These are phyloP conservation scores for Pythium utonaiense DNA, from an alignment of 352 stramenopile genomes.

Conservation along the genomic window DNA sequence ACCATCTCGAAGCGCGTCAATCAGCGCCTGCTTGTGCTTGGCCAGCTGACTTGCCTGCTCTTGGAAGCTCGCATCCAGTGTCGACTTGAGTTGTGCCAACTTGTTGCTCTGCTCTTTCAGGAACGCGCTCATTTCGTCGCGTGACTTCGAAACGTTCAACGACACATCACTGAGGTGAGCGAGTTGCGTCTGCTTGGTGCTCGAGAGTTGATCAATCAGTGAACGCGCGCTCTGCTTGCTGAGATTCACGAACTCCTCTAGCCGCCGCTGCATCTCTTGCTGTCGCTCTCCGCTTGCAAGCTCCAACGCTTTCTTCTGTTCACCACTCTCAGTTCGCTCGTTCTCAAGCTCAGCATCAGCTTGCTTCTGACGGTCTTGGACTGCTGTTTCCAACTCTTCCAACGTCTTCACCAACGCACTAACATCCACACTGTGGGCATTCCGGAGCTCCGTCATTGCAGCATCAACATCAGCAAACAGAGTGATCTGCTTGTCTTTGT, in stretches of 20 bases:
- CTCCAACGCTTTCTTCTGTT: constrained; percentile 8
- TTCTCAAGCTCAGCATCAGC: constrained; percentile 4
- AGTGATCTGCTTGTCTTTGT: constrained; percentile 45
- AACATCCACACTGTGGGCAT: constrained; percentile 37
- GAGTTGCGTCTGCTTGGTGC: constrained; percentile 15
- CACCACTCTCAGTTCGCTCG: constrained; percentile 5
- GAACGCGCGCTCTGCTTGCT: constrained; percentile 19
- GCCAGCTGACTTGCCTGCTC: constrained; percentile 19
- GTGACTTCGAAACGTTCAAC: constrained; percentile 20
- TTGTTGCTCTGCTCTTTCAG: constrained; percentile 26
- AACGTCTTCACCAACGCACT: constrained; percentile 20
- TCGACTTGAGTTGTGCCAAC: constrained; percentile 18
- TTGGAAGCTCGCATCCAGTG: constrained; percentile 17
- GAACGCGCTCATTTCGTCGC: constrained; percentile 27
- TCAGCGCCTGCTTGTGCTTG: constrained; percentile 22
- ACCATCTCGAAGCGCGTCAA: constrained; percentile 22
- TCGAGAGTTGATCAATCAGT: constrained; percentile 14
- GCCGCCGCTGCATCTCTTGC: constrained; percentile 9
- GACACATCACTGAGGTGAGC: constrained; percentile 18
- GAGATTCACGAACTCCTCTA: constrained; percentile 16
- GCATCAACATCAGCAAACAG: constrained; percentile 41
- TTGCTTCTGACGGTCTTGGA: constrained; percentile 11
- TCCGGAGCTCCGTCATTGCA: constrained; percentile 45
- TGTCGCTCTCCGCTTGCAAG: constrained; percentile 4
- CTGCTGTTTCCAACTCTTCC: constrained; percentile 25